Conservation (phyloP, 805 yeast species). For the Candida incommunis region DNA sequence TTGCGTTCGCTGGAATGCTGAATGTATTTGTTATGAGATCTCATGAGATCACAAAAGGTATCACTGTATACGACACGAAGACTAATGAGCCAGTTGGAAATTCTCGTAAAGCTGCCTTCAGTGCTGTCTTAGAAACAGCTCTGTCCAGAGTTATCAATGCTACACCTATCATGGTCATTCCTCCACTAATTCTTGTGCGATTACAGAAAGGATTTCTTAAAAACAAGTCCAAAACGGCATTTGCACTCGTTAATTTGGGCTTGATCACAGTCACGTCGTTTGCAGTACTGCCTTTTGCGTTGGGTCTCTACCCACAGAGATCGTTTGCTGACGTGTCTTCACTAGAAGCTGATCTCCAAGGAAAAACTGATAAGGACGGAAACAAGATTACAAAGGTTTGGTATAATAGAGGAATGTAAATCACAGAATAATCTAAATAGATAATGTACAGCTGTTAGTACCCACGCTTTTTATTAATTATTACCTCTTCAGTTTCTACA, state of each 20-base stretch:
- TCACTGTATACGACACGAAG: slow-evolving; percentile 25
- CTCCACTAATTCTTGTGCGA: slow-evolving; percentile 71
- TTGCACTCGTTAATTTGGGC: slow-evolving; percentile 68
- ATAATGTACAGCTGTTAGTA: background rate
- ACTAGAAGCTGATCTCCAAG: slow-evolving; percentile 52
- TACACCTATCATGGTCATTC: slow-evolving; percentile 93
- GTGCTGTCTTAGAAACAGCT: slow-evolving; percentile 96
- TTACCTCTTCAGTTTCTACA: background rate
- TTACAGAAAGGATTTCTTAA: slow-evolving; percentile 59
- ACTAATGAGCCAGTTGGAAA: slow-evolving; percentile 34
- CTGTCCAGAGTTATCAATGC: slow-evolving; percentile 90
- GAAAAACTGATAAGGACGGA: slow-evolving; percentile 44
- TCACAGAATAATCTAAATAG: background rate
- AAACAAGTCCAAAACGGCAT: slow-evolving; percentile 50
- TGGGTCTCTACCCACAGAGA: slow-evolving; percentile 91
- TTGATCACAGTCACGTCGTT: slow-evolving; percentile 76
- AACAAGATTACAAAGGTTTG: slow-evolving; percentile 43
- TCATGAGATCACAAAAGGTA: slow-evolving; percentile 64
- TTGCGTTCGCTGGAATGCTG: slow-evolving; percentile 90
- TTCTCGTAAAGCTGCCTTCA: slow-evolving; percentile 74
- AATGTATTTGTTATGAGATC: slow-evolving; percentile 96
- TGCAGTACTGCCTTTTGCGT: slow-evolving; percentile 81
- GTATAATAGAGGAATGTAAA: slow-evolving; percentile 87
- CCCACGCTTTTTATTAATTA: background rate
- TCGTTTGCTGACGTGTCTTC: slow-evolving; percentile 41